Conservation (phyloP, 2,329 filamentous ascomycete species). For the Hypoxylon rubiginosum region DNA sequence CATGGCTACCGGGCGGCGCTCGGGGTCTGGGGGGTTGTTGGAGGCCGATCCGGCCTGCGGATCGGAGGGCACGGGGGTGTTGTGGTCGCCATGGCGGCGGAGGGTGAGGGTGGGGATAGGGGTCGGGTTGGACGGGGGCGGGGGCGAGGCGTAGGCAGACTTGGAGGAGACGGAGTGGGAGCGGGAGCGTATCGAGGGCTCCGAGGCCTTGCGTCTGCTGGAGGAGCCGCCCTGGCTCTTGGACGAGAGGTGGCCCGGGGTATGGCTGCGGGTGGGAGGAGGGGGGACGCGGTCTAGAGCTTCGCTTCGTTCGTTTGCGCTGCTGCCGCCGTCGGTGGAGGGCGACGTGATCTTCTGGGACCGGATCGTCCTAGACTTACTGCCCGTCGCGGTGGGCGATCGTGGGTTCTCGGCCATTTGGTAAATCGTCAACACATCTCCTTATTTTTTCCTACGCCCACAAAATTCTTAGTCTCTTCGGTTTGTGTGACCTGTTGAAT, state of each 20-base stretch:
- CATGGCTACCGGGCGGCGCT: constrained; percentile 60
- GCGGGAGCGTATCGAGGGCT: constrained; percentile 67
- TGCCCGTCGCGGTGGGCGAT: constrained; percentile 51
- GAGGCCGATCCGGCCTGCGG: constrained; percentile 48
- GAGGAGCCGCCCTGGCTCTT: constrained; percentile 61
- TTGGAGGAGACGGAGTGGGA: constrained; percentile 64
- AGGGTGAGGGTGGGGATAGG: constrained; percentile 46
- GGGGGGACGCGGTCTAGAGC: constrained; percentile 52
- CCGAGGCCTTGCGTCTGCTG: constrained; percentile 64
- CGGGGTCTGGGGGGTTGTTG: constrained; percentile 42
- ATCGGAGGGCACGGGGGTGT: constrained; percentile 38
- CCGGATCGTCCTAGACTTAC: constrained; percentile 62
- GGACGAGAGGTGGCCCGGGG: constrained; percentile 71
- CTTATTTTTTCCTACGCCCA: constrained; percentile 19
- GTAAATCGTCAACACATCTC: constrained; percentile 40
- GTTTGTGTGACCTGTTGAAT: constrained; percentile 16
- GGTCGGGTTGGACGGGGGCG: constrained; percentile 48
- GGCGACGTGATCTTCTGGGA: constrained; percentile 65
- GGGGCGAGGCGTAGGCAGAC: constrained; percentile 48
- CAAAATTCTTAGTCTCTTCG: constrained; percentile 9
- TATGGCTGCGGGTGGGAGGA: constrained; percentile 67
- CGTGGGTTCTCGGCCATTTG: constrained; percentile 51
- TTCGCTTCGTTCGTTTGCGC: constrained; percentile 52
- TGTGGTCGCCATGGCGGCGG: constrained; percentile 48
- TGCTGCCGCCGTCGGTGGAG: constrained; percentile 53